These are phyloP conservation scores for Lantana camara DNA, from an alignment of 257 asterid species.

Conservation along the genomic window DNA sequence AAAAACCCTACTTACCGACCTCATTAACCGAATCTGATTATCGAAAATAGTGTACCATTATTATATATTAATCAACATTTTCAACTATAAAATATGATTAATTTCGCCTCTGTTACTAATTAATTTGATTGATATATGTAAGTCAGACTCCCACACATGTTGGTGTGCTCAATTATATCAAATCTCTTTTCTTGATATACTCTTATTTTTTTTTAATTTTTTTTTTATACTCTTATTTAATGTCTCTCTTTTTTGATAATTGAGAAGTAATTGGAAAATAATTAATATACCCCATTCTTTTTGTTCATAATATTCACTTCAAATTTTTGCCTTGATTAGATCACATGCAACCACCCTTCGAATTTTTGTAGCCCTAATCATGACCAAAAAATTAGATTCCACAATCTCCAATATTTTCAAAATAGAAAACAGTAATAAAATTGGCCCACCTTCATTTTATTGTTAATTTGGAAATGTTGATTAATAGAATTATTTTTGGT, in stretches of 20 bases:
- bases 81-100: not conserved
- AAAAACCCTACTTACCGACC: constrained; percentile 32
- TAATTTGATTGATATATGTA: not conserved
- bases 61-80: constrained; percentile 21
- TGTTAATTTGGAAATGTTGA: too few relatives aligned
- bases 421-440: not conserved
- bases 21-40: constrained; percentile 51
- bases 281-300: constrained; percentile 8
- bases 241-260: constrained; percentile 4
- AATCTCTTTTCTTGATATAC: constrained; percentile 9
- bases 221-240: constrained; percentile 7
- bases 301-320: not conserved
- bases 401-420: too few relatives aligned
- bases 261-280: constrained; percentile 6
- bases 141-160: not conserved
- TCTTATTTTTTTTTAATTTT: too few relatives aligned
- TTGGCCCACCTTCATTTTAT: too few relatives aligned
- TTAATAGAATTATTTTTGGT: too few relatives aligned
- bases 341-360: constrained; percentile 20
- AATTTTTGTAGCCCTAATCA: not conserved
- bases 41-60: constrained; percentile 37
- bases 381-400: constrained; percentile 17
- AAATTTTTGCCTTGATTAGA: constrained; percentile 5
- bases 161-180: constrained; percentile 20
- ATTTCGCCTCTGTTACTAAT: constrained; percentile 3